Percentiles rank a stretch among this genome's conserved stretches.
These are phyloP conservation scores for Bruguiera hainesii DNA, from an alignment of 441 rosid genomes.

Conservation along the genomic window DNA sequence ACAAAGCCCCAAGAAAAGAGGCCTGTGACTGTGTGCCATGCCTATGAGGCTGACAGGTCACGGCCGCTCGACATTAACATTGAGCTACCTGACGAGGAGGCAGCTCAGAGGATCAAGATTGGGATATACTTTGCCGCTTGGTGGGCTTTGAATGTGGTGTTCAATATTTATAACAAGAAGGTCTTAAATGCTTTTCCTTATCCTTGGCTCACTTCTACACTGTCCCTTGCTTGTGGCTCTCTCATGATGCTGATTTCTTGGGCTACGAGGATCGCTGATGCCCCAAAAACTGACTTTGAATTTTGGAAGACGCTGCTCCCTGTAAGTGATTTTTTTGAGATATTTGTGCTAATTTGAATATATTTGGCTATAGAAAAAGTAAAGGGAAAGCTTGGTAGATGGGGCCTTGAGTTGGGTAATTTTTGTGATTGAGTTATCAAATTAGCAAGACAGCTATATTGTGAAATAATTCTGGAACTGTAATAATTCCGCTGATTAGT, in stretches of 20 bases:
- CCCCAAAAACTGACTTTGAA: slow-evolving; percentile 83
- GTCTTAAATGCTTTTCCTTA: slow-evolving; percentile 93
- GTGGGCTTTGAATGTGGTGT: slow-evolving; percentile 96
- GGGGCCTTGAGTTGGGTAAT: too few species aligned
- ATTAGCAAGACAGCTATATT: too few species aligned
- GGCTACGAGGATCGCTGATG: slow-evolving; percentile 72
- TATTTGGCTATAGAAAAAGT: slow-evolving; percentile 4
- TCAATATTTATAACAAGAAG: slow-evolving; percentile 95
- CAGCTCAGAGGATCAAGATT: slow-evolving; percentile 57
- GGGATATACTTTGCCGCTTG: slow-evolving; percentile 86
- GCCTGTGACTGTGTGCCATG: slow-evolving; percentile 33
- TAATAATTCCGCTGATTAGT: too few species aligned
- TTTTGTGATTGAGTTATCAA: too few species aligned
- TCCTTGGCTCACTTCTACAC: slow-evolving; percentile 92
- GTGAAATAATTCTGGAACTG: too few species aligned
- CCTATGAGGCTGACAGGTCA: slow-evolving; percentile 64
- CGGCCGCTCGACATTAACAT: slow-evolving; percentile 55
- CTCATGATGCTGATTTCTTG: slow-evolving; percentile 90
- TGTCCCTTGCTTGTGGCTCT: slow-evolving; percentile 90
- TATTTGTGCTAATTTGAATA: not conserved
- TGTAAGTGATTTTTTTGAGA: slow-evolving; percentile 29
- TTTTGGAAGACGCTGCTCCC: slow-evolving; percentile 89
- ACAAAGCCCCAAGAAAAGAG: slow-evolving; percentile 22
- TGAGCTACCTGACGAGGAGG: slow-evolving; percentile 44
- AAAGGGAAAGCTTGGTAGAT: not conserved